Base-by-base conservation (phyloP, 805 yeast genomes). In the Starmerella geochares region DNA sequence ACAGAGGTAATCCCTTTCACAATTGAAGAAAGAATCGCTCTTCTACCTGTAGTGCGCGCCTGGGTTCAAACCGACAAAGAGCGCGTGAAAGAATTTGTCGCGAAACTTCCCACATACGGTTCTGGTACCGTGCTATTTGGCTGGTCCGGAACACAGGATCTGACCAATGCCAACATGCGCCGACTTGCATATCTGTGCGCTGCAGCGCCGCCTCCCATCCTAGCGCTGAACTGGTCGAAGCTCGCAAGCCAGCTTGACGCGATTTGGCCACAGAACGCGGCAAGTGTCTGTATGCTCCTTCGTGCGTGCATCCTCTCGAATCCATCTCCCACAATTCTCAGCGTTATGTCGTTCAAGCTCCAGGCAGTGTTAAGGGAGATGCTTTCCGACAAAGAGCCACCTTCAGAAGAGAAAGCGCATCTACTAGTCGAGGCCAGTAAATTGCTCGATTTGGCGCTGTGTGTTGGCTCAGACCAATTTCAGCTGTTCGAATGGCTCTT, bases 401-500 rank as follows among this genome's bases (percentile, higher is more conserved):
- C 8, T 19, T 39, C 23, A 14, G 48, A 40, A 32, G 49, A 29
- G 3, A 48, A 49, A 2, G 51, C 53, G n/a, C 36, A 41, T 10
- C 33, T 48, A 46, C 42, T 60, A 4, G 31, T 60, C 13, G 62
- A 58, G 49, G 83, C 82, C 0, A 81, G 86, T 59, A 90, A 88
- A 63, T 67, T 92, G 14, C 68, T 92, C 42, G 98, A 90, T 61
- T 73, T 83, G 27, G 63, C 87, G 20, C 63, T 90, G 19, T 70
- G 82, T 1, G 57, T 87, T 50, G 77, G 79, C 32, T 73, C 74
- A 37, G 96, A 88, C 61, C 95, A 86, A 51, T 73, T 90, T 70
- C 81, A 80, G 65, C 61, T 77, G 64, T 64, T 77, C 54, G 92
- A 86, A 59, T 90, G 97, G 97, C 68, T 92, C 1, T 92, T 86